phyloP scores from a whole-genome alignment of 345 rosid genomes.

The Geranium brycei region DNA sequence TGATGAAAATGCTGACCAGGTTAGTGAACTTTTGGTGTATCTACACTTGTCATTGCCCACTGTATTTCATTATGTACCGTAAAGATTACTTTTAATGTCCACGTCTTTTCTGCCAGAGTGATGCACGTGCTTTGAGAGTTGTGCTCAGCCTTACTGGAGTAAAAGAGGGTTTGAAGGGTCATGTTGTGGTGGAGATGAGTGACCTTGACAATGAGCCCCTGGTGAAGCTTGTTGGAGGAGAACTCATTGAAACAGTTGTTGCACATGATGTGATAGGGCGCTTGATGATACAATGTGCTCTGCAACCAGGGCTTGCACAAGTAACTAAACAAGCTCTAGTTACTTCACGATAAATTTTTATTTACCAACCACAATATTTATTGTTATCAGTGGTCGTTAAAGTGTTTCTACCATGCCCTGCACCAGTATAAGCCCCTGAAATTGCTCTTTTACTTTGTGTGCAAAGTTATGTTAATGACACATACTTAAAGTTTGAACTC shows the following conservation, averaged over 20 bases:
- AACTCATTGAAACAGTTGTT: conserved; percentile 76
- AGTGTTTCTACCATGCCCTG: too few relatives aligned
- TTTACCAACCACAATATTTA: background rate
- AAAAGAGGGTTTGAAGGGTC: conserved; percentile 72
- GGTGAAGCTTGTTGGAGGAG: conserved; percentile 95
- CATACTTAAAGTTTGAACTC: background rate
- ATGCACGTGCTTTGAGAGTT: conserved; percentile 85
- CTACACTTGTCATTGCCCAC: conserved; percentile 1
- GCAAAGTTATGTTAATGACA: too few relatives aligned
- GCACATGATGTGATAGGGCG: conserved; percentile 97
- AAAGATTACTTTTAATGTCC: conserved; percentile 5
- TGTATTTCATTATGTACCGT: conserved; percentile 7
- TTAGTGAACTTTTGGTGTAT: conserved; percentile 12
- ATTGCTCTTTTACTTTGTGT: too few relatives aligned
- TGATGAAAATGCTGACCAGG: conserved; percentile 97
- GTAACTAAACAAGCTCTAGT: conserved; percentile 19
- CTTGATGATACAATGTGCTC: conserved; percentile 88
- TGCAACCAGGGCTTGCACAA: conserved; percentile 95
- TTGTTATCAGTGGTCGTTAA: background rate
- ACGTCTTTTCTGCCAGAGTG: conserved; percentile 40
- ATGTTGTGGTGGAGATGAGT: conserved; percentile 93
- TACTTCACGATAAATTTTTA: background rate
- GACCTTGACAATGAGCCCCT: conserved; percentile 89
- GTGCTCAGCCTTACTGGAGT: conserved; percentile 88
- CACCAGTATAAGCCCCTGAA: too few relatives aligned